Conservation (phyloP, 805 yeast species). For the Spathaspora hagerdaliae region DNA sequence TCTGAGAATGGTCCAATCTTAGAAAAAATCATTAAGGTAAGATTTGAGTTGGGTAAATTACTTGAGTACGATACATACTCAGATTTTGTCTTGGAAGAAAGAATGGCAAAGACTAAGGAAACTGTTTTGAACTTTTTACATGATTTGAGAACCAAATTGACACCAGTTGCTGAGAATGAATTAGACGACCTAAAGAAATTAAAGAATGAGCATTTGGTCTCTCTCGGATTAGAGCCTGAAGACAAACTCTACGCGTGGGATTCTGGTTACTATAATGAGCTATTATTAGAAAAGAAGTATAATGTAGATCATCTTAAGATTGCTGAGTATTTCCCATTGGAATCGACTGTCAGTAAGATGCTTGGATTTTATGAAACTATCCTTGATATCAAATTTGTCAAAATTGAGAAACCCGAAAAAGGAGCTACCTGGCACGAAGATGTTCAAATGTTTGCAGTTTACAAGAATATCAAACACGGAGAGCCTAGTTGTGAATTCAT, state of each 20-base stretch:
- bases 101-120: conserved; percentile 72
- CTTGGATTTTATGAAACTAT: conserved; percentile 64
- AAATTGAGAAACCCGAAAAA: conserved; percentile 35
- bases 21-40: conserved; percentile 53
- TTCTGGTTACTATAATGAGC: conserved; percentile 59
- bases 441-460: conserved; percentile 69
- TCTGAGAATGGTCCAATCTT: conserved; percentile 62
- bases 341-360: conserved; percentile 65
- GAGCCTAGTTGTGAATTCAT: conserved; percentile 48
- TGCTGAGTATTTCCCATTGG: conserved; percentile 75
- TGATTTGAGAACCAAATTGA: conserved; percentile 57
- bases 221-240: conserved; percentile 41
- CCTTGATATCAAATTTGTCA: conserved; percentile 64
- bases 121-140: conserved; percentile 58
- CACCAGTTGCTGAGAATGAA: conserved; percentile 58
- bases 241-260: conserved; percentile 64
- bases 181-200: conserved; percentile 42
- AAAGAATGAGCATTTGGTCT: conserved; percentile 50
- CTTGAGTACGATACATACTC: conserved; percentile 70
- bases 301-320: conserved; percentile 69
- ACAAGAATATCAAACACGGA: conserved; percentile 49
- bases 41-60: conserved; percentile 57
- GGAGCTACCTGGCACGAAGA: conserved; percentile 72
- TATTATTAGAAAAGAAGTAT: conserved; percentile 62
- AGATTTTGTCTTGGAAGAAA: conserved; percentile 65